A percentile compares a stretch with the other conserved stretches of the same genome.
Conservation (phyloP, 257 asterid species). For the Solanum peruvianum region DNA sequence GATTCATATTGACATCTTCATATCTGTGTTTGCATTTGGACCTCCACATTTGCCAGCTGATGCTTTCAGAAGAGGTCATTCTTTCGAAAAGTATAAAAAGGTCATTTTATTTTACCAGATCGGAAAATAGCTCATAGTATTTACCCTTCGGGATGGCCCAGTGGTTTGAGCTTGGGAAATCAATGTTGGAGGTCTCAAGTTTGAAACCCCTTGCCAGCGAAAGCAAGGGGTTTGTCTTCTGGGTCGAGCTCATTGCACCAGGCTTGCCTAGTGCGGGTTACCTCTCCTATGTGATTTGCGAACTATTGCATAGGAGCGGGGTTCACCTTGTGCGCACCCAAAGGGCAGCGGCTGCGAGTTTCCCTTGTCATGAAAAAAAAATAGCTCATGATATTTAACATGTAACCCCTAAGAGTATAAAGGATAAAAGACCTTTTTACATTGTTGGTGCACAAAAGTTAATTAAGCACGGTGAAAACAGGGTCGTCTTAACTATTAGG, state of each 20-base stretch:
- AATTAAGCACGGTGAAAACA: not conserved
- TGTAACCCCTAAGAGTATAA: not conserved
- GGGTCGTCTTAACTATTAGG: too few species aligned
- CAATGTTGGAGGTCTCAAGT: too few species aligned
- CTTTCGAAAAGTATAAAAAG: not conserved
- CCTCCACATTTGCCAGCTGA: not conserved
- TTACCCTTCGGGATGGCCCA: not conserved
- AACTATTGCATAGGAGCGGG: too few species aligned
- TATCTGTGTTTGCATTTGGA: not conserved
- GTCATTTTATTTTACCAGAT: not conserved
- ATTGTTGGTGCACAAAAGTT: not conserved
- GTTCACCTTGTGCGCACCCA: too few species aligned
- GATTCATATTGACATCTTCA: not conserved
- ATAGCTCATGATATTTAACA: not conserved
- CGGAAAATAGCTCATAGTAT: not conserved
- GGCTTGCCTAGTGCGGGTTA: too few species aligned
- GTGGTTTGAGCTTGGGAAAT: too few species aligned
- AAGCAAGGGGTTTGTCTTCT: too few species aligned
- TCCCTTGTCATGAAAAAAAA: not conserved
- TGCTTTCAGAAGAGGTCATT: not conserved
- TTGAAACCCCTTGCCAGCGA: too few species aligned
- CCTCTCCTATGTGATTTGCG: too few species aligned
- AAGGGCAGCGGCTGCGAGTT: too few species aligned
- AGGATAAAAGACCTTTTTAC: not conserved
- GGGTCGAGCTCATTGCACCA: too few species aligned